Percentiles rank a stretch among this genome's conserved stretches.
Evolutionary conservation across 2,329 filamentous ascomycete species (phyloP).

Genomic region (Biscogniauxia sp.): DNA sequence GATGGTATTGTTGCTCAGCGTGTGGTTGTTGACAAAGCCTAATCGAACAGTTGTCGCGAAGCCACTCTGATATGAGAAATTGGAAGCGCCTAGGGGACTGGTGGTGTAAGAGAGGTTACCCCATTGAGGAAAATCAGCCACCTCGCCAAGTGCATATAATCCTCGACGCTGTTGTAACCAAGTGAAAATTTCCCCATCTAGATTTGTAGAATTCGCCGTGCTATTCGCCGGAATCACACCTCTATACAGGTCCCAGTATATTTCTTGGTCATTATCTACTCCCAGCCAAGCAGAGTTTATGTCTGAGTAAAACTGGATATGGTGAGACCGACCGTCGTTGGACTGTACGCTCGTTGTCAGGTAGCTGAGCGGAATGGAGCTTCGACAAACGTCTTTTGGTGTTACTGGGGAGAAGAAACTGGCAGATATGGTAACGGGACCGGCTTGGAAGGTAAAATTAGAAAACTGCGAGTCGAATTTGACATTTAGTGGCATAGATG

Average conservation of each 20-base stretch:
- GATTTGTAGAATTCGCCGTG: slow-evolving; percentile 48
- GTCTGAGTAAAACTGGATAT: slow-evolving; percentile 64
- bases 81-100: slow-evolving; percentile 25
- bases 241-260: slow-evolving; percentile 64
- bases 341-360: slow-evolving; percentile 67
- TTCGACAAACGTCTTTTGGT: slow-evolving; percentile 72
- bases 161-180: slow-evolving; percentile 63
- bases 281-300: slow-evolving; percentile 76
- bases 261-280: slow-evolving; percentile 61
- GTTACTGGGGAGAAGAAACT: slow-evolving; percentile 73
- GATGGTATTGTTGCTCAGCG: slow-evolving; percentile 60
- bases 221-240: slow-evolving; percentile 34
- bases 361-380: slow-evolving; percentile 78
- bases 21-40: slow-evolving; percentile 59
- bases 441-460: slow-evolving; percentile 42
- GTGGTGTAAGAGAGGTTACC: slow-evolving; percentile 71
- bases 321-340: slow-evolving; percentile 41
- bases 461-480: slow-evolving; percentile 46
- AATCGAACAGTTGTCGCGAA: slow-evolving; percentile 45
- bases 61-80: slow-evolving; percentile 25
- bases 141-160: slow-evolving; percentile 68
- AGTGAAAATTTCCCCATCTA: slow-evolving; percentile 64
- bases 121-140: slow-evolving; percentile 56
- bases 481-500: slow-evolving; percentile 38
- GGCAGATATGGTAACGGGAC: slow-evolving; percentile 38